phyloP scores from a whole-genome alignment of 495 filamentous ascomycete genomes.

The Halenospora varia region DNA sequence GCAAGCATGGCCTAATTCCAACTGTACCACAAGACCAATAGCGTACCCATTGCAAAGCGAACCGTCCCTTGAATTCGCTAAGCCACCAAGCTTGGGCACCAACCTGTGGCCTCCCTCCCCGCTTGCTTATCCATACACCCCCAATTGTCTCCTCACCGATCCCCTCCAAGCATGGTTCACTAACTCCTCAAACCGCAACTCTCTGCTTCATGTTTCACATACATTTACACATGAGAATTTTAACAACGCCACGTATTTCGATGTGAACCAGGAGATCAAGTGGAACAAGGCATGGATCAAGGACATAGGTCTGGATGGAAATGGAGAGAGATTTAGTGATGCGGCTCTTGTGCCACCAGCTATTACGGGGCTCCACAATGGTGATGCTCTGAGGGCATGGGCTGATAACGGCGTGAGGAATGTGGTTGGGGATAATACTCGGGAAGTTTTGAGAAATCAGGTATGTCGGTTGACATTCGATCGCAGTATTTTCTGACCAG shows the following conservation, averaged over 20 bases:
- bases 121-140: slow-evolving; percentile 43
- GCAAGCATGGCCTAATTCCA: not conserved
- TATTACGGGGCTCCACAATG: slow-evolving; percentile 63
- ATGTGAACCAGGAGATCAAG: slow-evolving; percentile 51
- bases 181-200: slow-evolving; percentile 40
- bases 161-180: slow-evolving; percentile 47
- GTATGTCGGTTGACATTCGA: no score
- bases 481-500: no score
- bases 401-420: slow-evolving; percentile 53
- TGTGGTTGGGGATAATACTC: slow-evolving; percentile 61
- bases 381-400: slow-evolving; percentile 58
- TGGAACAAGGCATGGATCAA: slow-evolving; percentile 58
- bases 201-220: slow-evolving; percentile 52
- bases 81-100: slow-evolving; percentile 52
- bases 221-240: slow-evolving; percentile 55
- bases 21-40: no score
- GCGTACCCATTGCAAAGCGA: no score
- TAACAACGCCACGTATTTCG: slow-evolving; percentile 57
- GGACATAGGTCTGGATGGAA: slow-evolving; percentile 41
- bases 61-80: slow-evolving; percentile 51
- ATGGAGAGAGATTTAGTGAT: slow-evolving; percentile 38
- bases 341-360: slow-evolving; percentile 59
- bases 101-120: slow-evolving; percentile 49
- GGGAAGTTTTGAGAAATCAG: no score
- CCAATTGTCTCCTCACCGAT: slow-evolving; percentile 45